phyloP scores from a whole-genome alignment of 768 basidiomycete species.

The Lactarius indigo region DNA sequence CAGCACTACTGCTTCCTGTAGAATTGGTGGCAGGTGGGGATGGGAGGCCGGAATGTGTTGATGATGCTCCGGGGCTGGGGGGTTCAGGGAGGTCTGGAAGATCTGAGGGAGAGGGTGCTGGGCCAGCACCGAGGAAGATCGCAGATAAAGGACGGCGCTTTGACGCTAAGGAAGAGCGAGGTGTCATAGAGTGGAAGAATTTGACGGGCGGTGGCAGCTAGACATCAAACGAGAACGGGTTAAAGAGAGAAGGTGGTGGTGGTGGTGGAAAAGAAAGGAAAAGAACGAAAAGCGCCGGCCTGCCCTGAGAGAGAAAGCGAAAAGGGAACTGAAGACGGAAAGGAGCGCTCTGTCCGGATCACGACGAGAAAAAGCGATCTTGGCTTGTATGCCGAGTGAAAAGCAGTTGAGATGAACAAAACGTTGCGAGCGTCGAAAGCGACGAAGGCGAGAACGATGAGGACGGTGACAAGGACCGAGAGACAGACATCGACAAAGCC shows the following conservation, averaged over 20 bases:
- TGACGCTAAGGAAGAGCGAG: conserved; percentile 42
- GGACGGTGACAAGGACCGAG: not conserved
- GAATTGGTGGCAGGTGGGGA: conserved; percentile 86
- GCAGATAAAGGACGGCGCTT: conserved; percentile 58
- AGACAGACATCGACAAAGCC: not conserved
- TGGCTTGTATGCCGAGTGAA: conserved; percentile 3
- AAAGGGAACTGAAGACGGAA: conserved; percentile 6
- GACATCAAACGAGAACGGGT: conserved; percentile 23
- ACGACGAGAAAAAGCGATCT: conserved; percentile 12
- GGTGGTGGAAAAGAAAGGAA: not conserved
- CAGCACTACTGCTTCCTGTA: conserved; percentile 59
- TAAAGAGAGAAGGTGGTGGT: not conserved
- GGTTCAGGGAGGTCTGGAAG: conserved; percentile 55
- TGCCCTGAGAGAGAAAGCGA: not conserved
- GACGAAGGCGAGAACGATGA: not conserved
- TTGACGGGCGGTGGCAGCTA: conserved; percentile 12
- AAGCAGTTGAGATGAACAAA: not conserved
- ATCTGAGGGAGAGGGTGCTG: conserved; percentile 34
- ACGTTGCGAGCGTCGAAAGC: not conserved
- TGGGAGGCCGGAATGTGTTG: conserved; percentile 63
- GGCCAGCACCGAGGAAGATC: conserved; percentile 49
- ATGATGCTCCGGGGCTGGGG: conserved; percentile 55
- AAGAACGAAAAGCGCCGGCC: not conserved
- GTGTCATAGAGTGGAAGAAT: conserved; percentile 41
- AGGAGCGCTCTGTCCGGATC: conserved; percentile 15